phyloP scores from a whole-genome alignment of 2,329 filamentous ascomycete genomes.

The Aspergillus glaucus region DNA sequence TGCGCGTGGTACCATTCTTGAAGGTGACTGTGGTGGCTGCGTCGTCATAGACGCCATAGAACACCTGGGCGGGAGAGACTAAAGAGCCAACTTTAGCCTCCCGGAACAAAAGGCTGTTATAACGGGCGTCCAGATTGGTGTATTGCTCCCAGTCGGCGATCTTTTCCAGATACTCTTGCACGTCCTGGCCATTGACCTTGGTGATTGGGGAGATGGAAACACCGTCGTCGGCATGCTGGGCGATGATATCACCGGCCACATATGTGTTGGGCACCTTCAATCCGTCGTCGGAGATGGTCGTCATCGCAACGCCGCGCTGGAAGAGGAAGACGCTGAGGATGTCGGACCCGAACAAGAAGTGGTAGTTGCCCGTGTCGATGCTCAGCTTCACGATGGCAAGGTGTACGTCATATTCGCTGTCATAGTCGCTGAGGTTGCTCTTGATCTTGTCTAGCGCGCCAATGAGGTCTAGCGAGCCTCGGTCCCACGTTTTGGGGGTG shows the following conservation, averaged over 20 bases:
- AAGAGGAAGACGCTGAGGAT: constrained; percentile 7
- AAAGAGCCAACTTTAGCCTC: constrained; percentile 2
- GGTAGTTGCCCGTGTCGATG: constrained; percentile 6
- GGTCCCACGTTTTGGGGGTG: constrained; percentile 5
- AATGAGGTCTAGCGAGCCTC: constrained; percentile 5
- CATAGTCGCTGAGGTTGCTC: constrained; percentile 3
- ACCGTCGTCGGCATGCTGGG: constrained; percentile 6
- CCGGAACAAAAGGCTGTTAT: constrained; percentile 24
- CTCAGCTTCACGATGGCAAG: constrained; percentile 4
- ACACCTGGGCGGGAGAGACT: constrained; percentile 1
- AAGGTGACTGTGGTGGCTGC: constrained; percentile 22
- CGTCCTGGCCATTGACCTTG: constrained; percentile 25
- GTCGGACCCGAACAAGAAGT: constrained; percentile 5
- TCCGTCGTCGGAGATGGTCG: constrained; percentile 6
- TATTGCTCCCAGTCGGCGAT: constrained; percentile 12
- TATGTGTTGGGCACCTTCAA: constrained; percentile 1
- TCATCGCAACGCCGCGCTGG: constrained; percentile 1
- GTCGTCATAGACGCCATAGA: constrained; percentile 19
- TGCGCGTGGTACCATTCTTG: constrained; percentile 20
- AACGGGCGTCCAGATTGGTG: constrained; percentile 27
- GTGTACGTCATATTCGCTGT: constrained; percentile 9
- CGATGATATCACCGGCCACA: constrained; percentile 10
- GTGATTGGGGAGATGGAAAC: constrained; percentile 18
- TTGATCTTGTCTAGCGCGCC: constrained; percentile 8
- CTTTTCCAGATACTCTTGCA: constrained; percentile 17